A percentile compares a stretch with the other conserved stretches of the same genome.
Evolutionary conservation across 176 grass and related monocot genomes (phyloP).

Genomic region (Oryza officinalis): DNA sequence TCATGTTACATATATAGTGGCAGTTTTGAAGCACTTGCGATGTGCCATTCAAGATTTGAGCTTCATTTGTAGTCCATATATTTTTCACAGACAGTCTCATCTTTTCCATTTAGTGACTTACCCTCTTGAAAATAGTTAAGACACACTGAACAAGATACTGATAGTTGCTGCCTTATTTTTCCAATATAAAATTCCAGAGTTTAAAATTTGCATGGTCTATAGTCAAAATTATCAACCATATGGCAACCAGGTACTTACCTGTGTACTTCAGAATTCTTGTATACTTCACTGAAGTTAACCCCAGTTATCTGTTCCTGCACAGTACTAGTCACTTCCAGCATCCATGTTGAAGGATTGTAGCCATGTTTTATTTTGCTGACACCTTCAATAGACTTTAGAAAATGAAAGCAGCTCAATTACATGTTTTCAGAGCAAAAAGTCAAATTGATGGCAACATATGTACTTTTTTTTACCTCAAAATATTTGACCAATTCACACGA

Average conservation of each 20-base stretch:
- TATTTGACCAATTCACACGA: slow-evolving; percentile 1
- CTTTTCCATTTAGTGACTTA: not conserved
- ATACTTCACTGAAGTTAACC: slow-evolving; percentile 19
- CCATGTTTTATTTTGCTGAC: slow-evolving; percentile 28
- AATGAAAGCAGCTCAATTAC: not conserved
- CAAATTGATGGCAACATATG: not conserved
- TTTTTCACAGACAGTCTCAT: not conserved
- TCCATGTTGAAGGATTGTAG: slow-evolving; percentile 35
- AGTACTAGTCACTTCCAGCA: slow-evolving; percentile 9
- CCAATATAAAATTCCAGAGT: not conserved
- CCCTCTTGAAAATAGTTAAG: not conserved
- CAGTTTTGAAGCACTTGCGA: not conserved
- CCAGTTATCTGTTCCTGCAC: not conserved
- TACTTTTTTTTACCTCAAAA: not conserved
- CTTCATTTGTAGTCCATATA: not conserved
- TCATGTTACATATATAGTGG: not conserved
- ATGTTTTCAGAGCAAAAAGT: not conserved
- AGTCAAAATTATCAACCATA: not conserved
- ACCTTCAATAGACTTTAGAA: slow-evolving; percentile 10
- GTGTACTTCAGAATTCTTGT: slow-evolving; percentile 18
- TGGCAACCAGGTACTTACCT: not conserved
- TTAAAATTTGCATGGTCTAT: not conserved
- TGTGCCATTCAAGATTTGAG: not conserved
- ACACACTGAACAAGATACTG: not conserved
- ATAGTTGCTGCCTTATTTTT: not conserved